A percentile compares a stretch with the other conserved stretches of the same genome.
phyloP scores from a whole-genome alignment of 345 rosid species.

The thale cress (Arabidopsis thaliana) region TAIR10.1 NC_003071.7:16936501-16937000 shows the following conservation, averaged over 20 bases:
- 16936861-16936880: neutral
- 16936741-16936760: slow-evolving; percentile 61
- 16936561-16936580: slow-evolving; percentile 90
- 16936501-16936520: slow-evolving; percentile 52
- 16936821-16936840: slow-evolving; percentile 74
- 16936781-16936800: slow-evolving; percentile 69
- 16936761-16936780: slow-evolving; percentile 65
- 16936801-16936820: slow-evolving; percentile 86
- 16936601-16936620: slow-evolving; percentile 66
- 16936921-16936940: slow-evolving; percentile 36
- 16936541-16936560: slow-evolving; percentile 59
- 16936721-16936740: slow-evolving; percentile 55
- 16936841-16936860: slow-evolving; percentile 67
- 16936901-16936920: slow-evolving; percentile 5
- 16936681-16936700: neutral
- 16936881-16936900: neutral
- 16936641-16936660: slow-evolving; percentile 56
- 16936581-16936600: slow-evolving; percentile 83
- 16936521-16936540: slow-evolving; percentile 59
- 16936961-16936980: slow-evolving; percentile 89
- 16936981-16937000: slow-evolving; percentile 73
- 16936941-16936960: slow-evolving; percentile 85
- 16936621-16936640: slow-evolving; percentile 44
- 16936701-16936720: slow-evolving; percentile 9
- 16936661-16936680: neutral